Percentiles rank a stretch among this genome's conserved stretches.
phyloP scores from a whole-genome alignment of 1,284 basidiomycete genomes.

The Xerocomus nothofagi region DNA sequence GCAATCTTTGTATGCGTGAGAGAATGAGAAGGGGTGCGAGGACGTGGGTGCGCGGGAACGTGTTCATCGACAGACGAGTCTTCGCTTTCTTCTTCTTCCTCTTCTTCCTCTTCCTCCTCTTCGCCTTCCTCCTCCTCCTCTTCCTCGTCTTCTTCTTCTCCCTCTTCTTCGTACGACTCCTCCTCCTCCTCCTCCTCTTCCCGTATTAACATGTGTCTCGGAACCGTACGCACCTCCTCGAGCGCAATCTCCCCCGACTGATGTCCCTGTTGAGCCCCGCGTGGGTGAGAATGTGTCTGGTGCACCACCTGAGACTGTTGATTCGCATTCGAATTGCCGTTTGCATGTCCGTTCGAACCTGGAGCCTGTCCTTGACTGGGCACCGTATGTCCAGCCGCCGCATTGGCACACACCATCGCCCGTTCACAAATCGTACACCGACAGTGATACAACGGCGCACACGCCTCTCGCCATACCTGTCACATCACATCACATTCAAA shows the following conservation, averaged over 20 bases:
- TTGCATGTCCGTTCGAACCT: constrained; percentile 8
- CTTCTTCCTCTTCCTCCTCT: constrained; percentile 11
- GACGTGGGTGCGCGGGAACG: neutral
- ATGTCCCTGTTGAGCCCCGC: constrained; percentile 11
- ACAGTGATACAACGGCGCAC: constrained; percentile 67
- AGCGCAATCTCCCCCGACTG: constrained; percentile 25
- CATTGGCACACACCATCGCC: constrained; percentile 45
- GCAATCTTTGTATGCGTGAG: constrained; percentile 18
- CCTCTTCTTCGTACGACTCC: constrained; percentile 22
- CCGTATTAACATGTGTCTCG: constrained; percentile 15
- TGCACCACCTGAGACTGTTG: constrained; percentile 9
- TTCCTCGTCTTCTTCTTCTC: constrained; percentile 9
- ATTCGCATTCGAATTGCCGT: neutral
- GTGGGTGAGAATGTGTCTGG: constrained; percentile 6
- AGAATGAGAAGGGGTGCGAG: neutral
- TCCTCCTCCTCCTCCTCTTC: constrained; percentile 32
- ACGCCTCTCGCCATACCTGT: constrained; percentile 73
- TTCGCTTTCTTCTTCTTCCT: constrained; percentile 30
- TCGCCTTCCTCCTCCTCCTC: constrained; percentile 17
- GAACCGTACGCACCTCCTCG: constrained; percentile 24
- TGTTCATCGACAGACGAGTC: constrained; percentile 17
- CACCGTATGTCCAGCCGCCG: constrained; percentile 30
- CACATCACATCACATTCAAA: constrained; percentile 2
- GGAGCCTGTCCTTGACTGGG: constrained; percentile 28
- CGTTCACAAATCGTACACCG: constrained; percentile 69